Base-by-base conservation (phyloP, 345 rosid genomes). In the Rubroshorea leprosula region DNA sequence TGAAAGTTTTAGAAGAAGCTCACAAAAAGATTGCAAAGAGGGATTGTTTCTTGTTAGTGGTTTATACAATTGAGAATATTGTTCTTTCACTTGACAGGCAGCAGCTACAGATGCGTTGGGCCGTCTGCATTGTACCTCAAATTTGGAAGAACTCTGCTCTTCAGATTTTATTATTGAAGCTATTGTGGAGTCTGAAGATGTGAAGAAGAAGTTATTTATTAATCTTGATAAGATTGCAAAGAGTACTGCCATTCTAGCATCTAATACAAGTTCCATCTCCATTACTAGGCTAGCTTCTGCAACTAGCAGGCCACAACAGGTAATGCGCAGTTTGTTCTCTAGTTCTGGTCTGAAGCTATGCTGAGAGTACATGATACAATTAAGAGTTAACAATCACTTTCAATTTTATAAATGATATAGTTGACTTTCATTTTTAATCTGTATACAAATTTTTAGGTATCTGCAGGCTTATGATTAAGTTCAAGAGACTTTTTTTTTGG, bases 211-310 rank as follows among this genome's bases (percentile, higher is more conserved):
- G 61, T 68, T 89, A 71, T 89, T 89, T 60, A 23, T 60, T 29
- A 78, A 83, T 26, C 55, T 92, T 4, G 93, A 86, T 69, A 76
- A 65, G 75, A 69, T 83, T 24, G 68, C 77, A 5, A 92, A 88
- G 69, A 58, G 72, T 49, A 77, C 87, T 58, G 78, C 90, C 12
- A 78, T 92, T 51, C 75, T 92, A 74, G 96, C 96, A 5, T 88
- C 96, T 11, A 92, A 92, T 56, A 92, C 96, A 39, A 92, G 96
- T 67, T 86, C 96, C 58, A 84, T 92, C 66, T 86, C 95, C 63
- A 86, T 92, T 31, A 86, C 96, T 65, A 90, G 93, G 59, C 72
- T 92, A 44, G 95, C 95, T 21, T 78, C 96, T 19, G 76, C 81
- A 0, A 89, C 96, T 17, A 62, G 68, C 65, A 78, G 96, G 66